These are phyloP conservation scores for Fraxinus quadrangulata DNA, from an alignment of 257 asterid genomes.

Conservation along the genomic window DNA sequence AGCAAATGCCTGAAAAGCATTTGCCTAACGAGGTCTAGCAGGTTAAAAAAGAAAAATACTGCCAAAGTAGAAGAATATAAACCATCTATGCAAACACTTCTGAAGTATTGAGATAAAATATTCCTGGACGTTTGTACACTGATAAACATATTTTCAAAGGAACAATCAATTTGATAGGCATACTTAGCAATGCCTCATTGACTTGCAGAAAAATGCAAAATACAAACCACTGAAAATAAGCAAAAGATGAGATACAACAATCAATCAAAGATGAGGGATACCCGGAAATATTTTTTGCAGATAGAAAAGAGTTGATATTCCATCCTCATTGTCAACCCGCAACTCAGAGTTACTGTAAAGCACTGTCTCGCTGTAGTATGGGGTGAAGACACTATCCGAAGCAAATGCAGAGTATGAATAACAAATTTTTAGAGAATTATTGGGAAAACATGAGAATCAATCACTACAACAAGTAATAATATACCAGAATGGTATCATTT, in stretches of 20 bases:
- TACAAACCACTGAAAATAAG: slow-evolving; percentile 20
- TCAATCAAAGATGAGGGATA: slow-evolving; percentile 27
- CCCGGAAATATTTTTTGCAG: slow-evolving; percentile 99
- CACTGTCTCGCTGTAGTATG: slow-evolving; percentile 97
- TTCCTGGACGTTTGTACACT: neutral
- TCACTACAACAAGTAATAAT: neutral
- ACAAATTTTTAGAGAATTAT: slow-evolving; percentile 27
- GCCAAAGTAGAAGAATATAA: neutral
- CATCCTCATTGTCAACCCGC: slow-evolving; percentile 96
- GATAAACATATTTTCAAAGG: slow-evolving; percentile 11
- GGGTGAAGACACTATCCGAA: slow-evolving; percentile 88
- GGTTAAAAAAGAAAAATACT: neutral
- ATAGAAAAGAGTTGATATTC: slow-evolving; percentile 88
- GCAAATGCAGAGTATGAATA: slow-evolving; percentile 27
- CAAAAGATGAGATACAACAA: slow-evolving; percentile 15
- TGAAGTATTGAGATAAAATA: neutral
- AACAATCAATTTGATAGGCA: slow-evolving; percentile 8
- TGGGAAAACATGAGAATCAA: slow-evolving; percentile 18
- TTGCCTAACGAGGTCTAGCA: neutral
- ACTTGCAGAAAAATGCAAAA: slow-evolving; percentile 22
- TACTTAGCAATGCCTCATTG: neutral
- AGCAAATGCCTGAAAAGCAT: neutral
- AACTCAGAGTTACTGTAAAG: slow-evolving; percentile 90
- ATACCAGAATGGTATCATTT: slow-evolving; percentile 96
- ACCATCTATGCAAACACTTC: neutral